These are phyloP conservation scores for Fragilaria radians DNA, from an alignment of 108 stramenopile genomes.

Conservation along the genomic window DNA sequence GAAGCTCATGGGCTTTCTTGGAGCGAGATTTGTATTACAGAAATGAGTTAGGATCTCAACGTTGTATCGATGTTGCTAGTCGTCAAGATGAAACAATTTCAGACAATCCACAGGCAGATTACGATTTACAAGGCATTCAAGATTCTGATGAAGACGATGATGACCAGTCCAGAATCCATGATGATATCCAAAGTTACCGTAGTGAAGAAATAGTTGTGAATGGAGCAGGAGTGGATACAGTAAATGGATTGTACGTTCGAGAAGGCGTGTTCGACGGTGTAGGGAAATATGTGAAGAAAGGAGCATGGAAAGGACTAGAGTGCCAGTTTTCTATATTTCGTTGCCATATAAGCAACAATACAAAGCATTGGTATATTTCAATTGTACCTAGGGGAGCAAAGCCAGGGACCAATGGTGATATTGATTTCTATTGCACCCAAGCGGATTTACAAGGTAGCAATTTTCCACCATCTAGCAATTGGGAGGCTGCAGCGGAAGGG, in stretches of 20 bases:
- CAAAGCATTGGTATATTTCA: conserved; percentile 85
- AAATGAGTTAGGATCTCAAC: conserved; percentile 11
- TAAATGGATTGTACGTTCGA: conserved; percentile 70
- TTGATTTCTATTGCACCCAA: conserved; percentile 78
- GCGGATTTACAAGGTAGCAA: conserved; percentile 14
- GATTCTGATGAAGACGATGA: conserved; percentile 77
- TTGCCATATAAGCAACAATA: conserved; percentile 80
- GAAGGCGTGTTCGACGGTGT: conserved; percentile 56
- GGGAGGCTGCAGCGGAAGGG: conserved; percentile 42
- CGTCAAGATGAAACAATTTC: conserved; percentile 24
- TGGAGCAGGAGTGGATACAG: conserved; percentile 61
- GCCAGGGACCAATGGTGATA: conserved; percentile 77
- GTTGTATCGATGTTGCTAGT: conserved; percentile 24
- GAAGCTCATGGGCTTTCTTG: conserved; percentile 51
- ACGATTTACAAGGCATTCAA: conserved; percentile 47
- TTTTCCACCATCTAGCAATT: conserved; percentile 33
- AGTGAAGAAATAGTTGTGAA: conserved; percentile 39
- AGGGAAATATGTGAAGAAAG: conserved; percentile 50
- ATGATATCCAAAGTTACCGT: conserved; percentile 16
- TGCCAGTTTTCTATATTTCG: conserved; percentile 49
- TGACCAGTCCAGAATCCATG: conserved; percentile 43
- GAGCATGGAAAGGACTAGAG: conserved; percentile 40
- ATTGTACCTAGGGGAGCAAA: conserved; percentile 60
- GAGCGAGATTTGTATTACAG: conserved; percentile 39
- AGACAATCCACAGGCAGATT: conserved; percentile 46